Evolutionary conservation across 176 grass and related monocot genomes (phyloP), one percentile per base, ranked within the genome.

Genomic region (Elaeis guineensis): DNA sequence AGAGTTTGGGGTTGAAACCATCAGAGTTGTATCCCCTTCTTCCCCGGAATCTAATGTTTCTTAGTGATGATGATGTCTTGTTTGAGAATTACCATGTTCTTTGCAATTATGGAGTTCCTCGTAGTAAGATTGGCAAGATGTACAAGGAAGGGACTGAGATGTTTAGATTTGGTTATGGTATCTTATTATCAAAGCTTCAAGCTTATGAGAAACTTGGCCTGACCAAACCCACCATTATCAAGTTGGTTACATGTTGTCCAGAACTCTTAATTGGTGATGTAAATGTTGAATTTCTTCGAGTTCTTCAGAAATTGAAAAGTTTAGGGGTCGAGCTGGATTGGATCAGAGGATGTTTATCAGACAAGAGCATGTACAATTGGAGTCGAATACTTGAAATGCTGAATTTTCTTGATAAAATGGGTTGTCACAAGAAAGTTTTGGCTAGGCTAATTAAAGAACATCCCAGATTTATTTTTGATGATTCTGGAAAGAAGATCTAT

Each of bases 401-500:
- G 9, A 78, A 28, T 16, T 83, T 88, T 72, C 62, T 79, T 55
- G 63, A 79, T 28, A 59, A 19, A 68, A 72, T 73, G 53, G 71
- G 71, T 57, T 88, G 69, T 58, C 64, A 60, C 3, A 83, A 72
- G 25, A 59, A 54, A 51, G 52, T 19, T 24, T 32, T 88, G 16
- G 61, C 72, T 53, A 66, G 75, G 69, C 62, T 83, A 49, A 59
- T 88, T 30, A 88, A 65, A 71, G 68, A 76, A 29, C 69, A 82
- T 59, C 79, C 80, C 0, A 63, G 62, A 54, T 83, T 83, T 75
- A 57, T 88, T 66, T 83, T 88, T 64, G 59, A 78, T 21, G 76
- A 79, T 59, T 88, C 85, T 69, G 85, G 72, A 20, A 88, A 83
- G 61, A 79, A 61, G 16, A 28, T 88, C 15, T 83, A 77, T 70